Base-by-base conservation (phyloP, 345 rosid genomes). In the Ricinus communis region DNA sequence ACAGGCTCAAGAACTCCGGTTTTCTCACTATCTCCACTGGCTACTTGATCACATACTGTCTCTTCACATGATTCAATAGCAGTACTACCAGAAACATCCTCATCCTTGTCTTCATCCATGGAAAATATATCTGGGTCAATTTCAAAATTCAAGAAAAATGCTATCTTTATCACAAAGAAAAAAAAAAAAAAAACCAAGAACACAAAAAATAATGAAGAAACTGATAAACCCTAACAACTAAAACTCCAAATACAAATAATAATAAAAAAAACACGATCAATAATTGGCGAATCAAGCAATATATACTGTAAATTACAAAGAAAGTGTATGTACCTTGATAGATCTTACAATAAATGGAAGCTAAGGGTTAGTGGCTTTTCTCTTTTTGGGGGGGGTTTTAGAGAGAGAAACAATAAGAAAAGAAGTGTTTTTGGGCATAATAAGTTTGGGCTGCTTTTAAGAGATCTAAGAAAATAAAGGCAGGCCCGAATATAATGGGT, bases 101-200 rank as follows among this genome's bases (percentile, higher is more conserved):
- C 36, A 11, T 72, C 66, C 70, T 58, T 15, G 25, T 22, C 41
- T 62, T 74, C 81, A 18, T 65, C 84, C 84, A 84, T 81, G 68
- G 38, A 49, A 62, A 75, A 59, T 38, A 36, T 10, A 78, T 62
- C 79, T 69, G 76, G 79, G 71, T 65, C 62, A 27, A 16, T 46
- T 58, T 61, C 77, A 78, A 73, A 47, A 59, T 57, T 65, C 57
- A 65, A 12, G 24, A 65, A 65, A 28, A 45, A 54, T 31, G 7
- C 8, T 15, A 55, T 31, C 46, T 27, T 62, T 31, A 9, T 52
- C 49, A 30, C 15, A 3, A 43, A 63, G 31, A 16, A 53, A 53
- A 18, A 13, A 41, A 53, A 51, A 68, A 24, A 16, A 31, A 28
- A 10, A n/a, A n/a, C n/a, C n/a, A n/a, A n/a, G n/a, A n/a, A n/a